Conservation (phyloP, 345 rosid species). For the Cardamine occulta region DNA sequence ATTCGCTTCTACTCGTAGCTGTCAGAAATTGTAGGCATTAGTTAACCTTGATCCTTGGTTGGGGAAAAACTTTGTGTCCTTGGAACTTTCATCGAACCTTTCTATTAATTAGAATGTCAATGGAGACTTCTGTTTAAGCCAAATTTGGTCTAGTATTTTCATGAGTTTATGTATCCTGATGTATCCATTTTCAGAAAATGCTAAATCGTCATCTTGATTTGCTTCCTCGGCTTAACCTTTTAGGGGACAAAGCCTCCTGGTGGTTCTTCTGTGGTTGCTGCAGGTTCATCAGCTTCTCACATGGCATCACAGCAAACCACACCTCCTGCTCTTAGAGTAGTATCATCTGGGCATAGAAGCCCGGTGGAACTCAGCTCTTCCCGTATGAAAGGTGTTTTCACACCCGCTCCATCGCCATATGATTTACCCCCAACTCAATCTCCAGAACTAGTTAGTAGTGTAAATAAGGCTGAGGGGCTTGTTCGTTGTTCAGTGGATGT, state of each 20-base stretch:
- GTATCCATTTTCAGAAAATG: constrained; percentile 10
- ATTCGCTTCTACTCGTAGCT: neutral
- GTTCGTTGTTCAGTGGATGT: constrained; percentile 55
- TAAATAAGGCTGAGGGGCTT: constrained; percentile 56
- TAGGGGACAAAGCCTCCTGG: constrained; percentile 78
- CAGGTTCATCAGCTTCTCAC: constrained; percentile 63
- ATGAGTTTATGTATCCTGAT: neutral
- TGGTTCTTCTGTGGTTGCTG: constrained; percentile 59
- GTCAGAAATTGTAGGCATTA: neutral
- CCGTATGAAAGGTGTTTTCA: constrained; percentile 76
- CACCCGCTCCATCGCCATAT: constrained; percentile 67
- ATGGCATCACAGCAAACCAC: constrained; percentile 66
- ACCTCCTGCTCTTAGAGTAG: constrained; percentile 63
- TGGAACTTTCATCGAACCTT: neutral
- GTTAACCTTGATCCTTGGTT: constrained; percentile 19
- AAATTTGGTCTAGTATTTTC: constrained; percentile 3
- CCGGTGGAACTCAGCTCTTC: constrained; percentile 71
- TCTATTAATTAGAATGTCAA: constrained; percentile 7
- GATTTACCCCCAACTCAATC: constrained; percentile 62
- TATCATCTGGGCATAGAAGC: constrained; percentile 61
- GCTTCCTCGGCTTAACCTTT: constrained; percentile 27
- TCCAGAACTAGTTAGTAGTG: constrained; percentile 61
- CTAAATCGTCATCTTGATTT: constrained; percentile 12
- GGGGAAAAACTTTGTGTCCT: neutral
- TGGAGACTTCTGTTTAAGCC: constrained; percentile 3